Base-by-base conservation (phyloP, 495 filamentous ascomycete genomes). In the Neurospora hispaniola region DNA sequence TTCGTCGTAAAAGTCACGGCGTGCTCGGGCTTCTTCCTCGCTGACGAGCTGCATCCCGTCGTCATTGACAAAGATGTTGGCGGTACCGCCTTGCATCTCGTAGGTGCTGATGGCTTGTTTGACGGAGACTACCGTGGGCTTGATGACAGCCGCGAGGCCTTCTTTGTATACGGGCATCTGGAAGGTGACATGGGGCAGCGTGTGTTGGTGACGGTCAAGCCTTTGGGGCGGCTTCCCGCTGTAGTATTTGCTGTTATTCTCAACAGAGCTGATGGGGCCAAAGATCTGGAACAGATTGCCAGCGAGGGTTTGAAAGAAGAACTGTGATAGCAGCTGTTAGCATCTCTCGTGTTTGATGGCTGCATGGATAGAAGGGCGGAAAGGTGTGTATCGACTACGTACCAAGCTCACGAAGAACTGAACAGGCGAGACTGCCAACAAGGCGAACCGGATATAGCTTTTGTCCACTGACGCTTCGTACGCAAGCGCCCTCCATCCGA, bases 101-200 rank as follows among this genome's bases (percentile, higher is more conserved):
- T 91, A 91, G 18, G 88, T 89, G 59, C 88, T 89, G 74, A 92
- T 90, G 70, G 89, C 90, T 31, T 84, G 84, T 74, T 90, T 89
- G 69, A 92, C 79, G 1, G 88, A 90, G 16, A 81, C 80, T 69
- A 92, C 84, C 0, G 90, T 91, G 4, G 90, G 89, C 71, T 83
- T 82, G 71, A 92, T 91, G 77, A 91, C 89, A 35, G 82, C 81
- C 27, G 79, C 79, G 5, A 93, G 82, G 59, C 90, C 89, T 79
- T 93, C 91, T 76, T 91, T 93, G 82, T 92, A 93, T 2, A 93
- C 90, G 8, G 91, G 91, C 83, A 89, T 89, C 79, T 93, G 91
- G 73, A 93, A 90, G 5, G 91, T 93, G 44, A 93, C 84, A 76
- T 93, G 90, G 8, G 91, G 91, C 27, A 91, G 81, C 14, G 69